Percentiles rank a stretch among this genome's conserved stretches.
phyloP scores from a whole-genome alignment of 1,139 yeast species.

The Arxiozyma slooffiae region DNA sequence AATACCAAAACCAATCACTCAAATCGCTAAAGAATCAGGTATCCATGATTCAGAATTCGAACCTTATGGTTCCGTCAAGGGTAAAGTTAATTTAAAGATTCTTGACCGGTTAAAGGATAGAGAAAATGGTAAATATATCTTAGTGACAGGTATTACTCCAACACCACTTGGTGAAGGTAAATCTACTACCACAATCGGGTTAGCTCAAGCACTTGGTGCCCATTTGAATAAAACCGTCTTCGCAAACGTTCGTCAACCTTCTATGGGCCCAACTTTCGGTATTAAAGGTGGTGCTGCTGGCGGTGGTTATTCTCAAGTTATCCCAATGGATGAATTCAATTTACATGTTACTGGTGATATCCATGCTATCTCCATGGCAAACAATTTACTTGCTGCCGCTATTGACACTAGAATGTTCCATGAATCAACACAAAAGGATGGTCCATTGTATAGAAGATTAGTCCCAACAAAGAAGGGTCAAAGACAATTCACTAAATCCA shows the following conservation, averaged over 20 bases:
- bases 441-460: conserved; percentile 57
- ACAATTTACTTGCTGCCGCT: conserved; percentile 71
- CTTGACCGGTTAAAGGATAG: conserved; percentile 48
- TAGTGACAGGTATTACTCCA: conserved; percentile 96
- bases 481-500: conserved; percentile 55
- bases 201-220: conserved; percentile 74
- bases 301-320: conserved; percentile 77
- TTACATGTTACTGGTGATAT: conserved; percentile 81
- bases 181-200: conserved; percentile 92
- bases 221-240: conserved; percentile 58
- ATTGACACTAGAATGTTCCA: conserved; percentile 80
- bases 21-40: conserved; percentile 57
- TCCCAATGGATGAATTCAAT: conserved; percentile 83
- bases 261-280: conserved; percentile 88
- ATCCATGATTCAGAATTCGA: conserved; percentile 55
- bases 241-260: conserved; percentile 77
- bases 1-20: conserved; percentile 54
- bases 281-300: conserved; percentile 89
- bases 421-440: conserved; percentile 58
- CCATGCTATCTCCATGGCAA: conserved; percentile 74
- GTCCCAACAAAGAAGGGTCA: conserved; percentile 62
- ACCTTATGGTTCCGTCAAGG: conserved; percentile 64
- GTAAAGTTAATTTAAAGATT: conserved; percentile 56
- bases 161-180: conserved; percentile 98
- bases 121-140: conserved; percentile 75